These are phyloP conservation scores for Saccharomyces hybrid DNA, from an alignment of 1,139 yeast genomes.

Conservation along the genomic window DNA sequence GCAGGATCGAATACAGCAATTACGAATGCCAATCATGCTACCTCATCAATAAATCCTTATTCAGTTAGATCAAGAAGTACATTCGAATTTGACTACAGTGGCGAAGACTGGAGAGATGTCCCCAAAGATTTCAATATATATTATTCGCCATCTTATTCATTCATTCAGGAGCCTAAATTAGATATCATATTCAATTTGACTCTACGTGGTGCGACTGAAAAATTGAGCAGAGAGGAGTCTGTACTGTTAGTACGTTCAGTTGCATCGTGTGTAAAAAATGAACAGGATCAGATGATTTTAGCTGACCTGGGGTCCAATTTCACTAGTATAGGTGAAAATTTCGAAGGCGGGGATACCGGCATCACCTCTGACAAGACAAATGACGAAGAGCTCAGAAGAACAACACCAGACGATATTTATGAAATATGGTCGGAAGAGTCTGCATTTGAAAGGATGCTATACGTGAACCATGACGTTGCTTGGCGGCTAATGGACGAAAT, in stretches of 20 bases:
- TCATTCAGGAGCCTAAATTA: slow-evolving; percentile 14
- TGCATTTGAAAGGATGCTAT: slow-evolving; percentile 38
- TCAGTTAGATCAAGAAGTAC: slow-evolving; percentile 34
- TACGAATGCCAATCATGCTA: slow-evolving; percentile 9
- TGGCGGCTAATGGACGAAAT: slow-evolving; percentile 57
- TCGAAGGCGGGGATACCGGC: slow-evolving; percentile 13
- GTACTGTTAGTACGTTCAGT: slow-evolving; percentile 33
- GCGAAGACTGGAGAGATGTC: slow-evolving; percentile 63
- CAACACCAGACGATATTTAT: slow-evolving; percentile 47
- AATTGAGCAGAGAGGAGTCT: slow-evolving; percentile 35
- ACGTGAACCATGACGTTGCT: slow-evolving; percentile 40
- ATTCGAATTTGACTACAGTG: slow-evolving; percentile 48
- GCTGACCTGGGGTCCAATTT: slow-evolving; percentile 16
- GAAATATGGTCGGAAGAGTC: slow-evolving; percentile 38
- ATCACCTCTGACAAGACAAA: not conserved
- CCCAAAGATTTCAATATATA: slow-evolving; percentile 51
- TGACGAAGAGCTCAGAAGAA: slow-evolving; percentile 15
- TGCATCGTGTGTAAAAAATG: slow-evolving; percentile 45
- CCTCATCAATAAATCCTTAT: slow-evolving; percentile 20
- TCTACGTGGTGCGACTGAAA: slow-evolving; percentile 31
- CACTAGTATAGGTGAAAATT: not conserved
- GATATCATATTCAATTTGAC: slow-evolving; percentile 21
- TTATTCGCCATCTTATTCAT: slow-evolving; percentile 23
- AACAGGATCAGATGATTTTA: slow-evolving; percentile 31
- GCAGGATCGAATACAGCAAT: slow-evolving; percentile 7